phyloP scores from a whole-genome alignment of 2,329 filamentous ascomycete species.

The Dactylellina leptospora region DNA sequence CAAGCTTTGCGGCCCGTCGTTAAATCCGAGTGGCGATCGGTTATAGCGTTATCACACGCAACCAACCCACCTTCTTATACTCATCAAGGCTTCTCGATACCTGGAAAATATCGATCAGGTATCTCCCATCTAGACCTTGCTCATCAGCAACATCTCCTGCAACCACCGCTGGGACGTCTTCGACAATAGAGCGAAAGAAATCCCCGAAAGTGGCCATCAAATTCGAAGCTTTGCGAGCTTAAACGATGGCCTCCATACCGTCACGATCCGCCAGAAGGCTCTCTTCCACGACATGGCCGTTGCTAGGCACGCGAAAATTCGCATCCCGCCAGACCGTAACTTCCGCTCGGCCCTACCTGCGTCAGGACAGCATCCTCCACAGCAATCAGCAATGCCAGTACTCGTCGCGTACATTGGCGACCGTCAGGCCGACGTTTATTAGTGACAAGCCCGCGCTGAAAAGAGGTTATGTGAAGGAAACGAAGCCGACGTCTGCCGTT shows the following conservation, averaged over 20 bases:
- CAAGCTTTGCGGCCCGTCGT: background rate
- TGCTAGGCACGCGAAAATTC: conserved; percentile 21
- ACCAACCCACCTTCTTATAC: background rate
- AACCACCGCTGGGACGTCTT: too few relatives aligned
- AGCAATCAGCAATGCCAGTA: conserved; percentile 11
- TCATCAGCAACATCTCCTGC: too few relatives aligned
- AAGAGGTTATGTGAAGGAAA: conserved; percentile 39
- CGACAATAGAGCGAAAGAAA: too few relatives aligned
- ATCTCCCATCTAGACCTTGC: too few relatives aligned
- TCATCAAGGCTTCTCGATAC: background rate
- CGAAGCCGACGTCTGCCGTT: conserved; percentile 33
- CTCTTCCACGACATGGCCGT: conserved; percentile 26
- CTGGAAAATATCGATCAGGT: too few relatives aligned
- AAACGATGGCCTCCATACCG: conserved; percentile 36
- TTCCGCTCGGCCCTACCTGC: background rate
- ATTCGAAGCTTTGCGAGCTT: background rate
- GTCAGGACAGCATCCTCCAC: background rate
- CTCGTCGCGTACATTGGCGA: background rate
- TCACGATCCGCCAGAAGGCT: conserved; percentile 42
- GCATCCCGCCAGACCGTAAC: conserved; percentile 7
- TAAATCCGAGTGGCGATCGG: conserved; percentile 51
- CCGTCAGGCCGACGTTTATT: background rate
- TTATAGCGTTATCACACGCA: background rate
- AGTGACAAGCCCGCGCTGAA: background rate
- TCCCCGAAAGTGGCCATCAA: too few relatives aligned